Evolutionary conservation across 768 basidiomycete species (phyloP).

Genomic region (Russula sp.): DNA sequence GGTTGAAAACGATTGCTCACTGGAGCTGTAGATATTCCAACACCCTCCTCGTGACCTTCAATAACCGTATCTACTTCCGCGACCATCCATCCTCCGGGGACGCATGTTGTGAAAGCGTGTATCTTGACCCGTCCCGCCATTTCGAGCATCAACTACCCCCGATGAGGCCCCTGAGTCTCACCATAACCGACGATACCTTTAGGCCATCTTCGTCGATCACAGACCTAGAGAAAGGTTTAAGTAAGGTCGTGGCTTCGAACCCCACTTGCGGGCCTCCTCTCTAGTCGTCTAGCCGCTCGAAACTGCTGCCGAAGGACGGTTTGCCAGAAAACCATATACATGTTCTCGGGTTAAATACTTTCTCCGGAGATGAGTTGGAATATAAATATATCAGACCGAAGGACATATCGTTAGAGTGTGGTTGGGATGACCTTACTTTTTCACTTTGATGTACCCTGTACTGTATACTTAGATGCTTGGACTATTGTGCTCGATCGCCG

Average conservation of each 20-base stretch:
- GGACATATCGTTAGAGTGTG: neutral
- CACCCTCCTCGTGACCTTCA: constrained; percentile 1
- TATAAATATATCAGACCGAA: neutral
- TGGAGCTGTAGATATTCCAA: neutral
- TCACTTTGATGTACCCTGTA: neutral
- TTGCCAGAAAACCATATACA: neutral
- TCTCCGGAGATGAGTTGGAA: neutral
- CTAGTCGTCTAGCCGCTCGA: neutral
- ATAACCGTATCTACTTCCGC: constrained; percentile 3
- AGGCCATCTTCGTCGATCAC: neutral
- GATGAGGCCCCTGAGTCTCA: neutral
- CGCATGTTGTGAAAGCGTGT: neutral
- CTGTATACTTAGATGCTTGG: neutral
- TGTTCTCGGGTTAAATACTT: neutral
- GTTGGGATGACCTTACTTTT: neutral
- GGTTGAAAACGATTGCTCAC: neutral
- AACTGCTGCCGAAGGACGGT: neutral
- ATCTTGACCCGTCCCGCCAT: neutral
- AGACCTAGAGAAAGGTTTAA: neutral
- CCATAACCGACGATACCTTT: neutral
- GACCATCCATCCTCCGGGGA: neutral
- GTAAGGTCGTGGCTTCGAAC: neutral
- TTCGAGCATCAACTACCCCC: neutral
- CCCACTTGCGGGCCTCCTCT: neutral
- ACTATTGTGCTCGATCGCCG: neutral